Conservation (phyloP, 257 asterid genomes). For the Salvia hispanica region DNA sequence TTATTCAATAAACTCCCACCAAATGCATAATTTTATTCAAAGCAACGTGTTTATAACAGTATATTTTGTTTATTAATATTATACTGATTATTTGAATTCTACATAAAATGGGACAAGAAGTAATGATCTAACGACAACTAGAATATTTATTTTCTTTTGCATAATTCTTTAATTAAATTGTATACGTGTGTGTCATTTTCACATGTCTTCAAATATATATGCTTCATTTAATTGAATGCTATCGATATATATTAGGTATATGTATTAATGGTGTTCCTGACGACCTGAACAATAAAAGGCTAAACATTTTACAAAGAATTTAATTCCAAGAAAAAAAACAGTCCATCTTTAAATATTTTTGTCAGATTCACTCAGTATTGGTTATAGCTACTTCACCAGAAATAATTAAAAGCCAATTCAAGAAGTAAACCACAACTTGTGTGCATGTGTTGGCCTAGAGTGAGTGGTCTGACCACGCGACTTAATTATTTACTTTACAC, state of each 20-base stretch:
- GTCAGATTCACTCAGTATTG: not conserved
- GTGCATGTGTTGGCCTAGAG: too few relatives aligned
- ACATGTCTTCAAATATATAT: not conserved
- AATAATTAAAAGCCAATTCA: not conserved
- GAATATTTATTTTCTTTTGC: not conserved
- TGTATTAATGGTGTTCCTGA: not conserved
- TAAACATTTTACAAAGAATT: too few relatives aligned
- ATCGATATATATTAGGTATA: not conserved
- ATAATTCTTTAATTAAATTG: too few relatives aligned
- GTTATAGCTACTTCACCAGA: not conserved
- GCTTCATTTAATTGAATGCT: not conserved
- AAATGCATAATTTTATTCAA: not conserved
- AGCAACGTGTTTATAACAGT: too few relatives aligned
- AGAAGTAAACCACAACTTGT: not conserved
- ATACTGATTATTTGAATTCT: not conserved
- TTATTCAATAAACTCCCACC: not conserved
- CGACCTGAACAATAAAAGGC: too few relatives aligned
- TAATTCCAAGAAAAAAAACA: too few relatives aligned
- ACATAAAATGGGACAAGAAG: not conserved
- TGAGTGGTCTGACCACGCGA: too few relatives aligned
- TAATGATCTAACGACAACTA: not conserved
- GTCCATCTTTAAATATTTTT: not conserved
- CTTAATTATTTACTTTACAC: too few relatives aligned
- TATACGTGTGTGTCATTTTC: not conserved
- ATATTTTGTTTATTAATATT: not conserved